Evolutionary conservation across 1,284 basidiomycete species (phyloP).

Genomic region (Fomitopsis pinicola): DNA sequence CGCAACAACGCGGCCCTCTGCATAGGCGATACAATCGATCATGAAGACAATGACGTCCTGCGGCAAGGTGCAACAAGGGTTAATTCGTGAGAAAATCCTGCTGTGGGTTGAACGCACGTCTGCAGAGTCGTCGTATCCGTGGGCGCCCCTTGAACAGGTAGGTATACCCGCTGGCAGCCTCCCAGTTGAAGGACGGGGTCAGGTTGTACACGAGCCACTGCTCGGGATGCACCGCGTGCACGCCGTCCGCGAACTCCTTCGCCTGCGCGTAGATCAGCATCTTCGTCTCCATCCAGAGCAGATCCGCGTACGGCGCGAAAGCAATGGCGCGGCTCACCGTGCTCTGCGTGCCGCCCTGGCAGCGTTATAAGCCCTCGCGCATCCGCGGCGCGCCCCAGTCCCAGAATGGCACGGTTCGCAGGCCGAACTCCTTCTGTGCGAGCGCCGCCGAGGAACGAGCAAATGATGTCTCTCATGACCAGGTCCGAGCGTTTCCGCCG

Average conservation of each 20-base stretch:
- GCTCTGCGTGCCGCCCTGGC: conserved; percentile 95
- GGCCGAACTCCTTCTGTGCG: conserved; percentile 80
- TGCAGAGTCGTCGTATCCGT: no score
- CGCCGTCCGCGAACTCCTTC: conserved; percentile 87
- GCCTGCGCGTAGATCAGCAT: conserved; percentile 94
- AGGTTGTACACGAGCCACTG: conserved; percentile 97
- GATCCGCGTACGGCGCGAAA: conserved; percentile 90
- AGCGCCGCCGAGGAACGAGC: no score
- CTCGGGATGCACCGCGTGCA: conserved; percentile 75
- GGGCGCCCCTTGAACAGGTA: no score
- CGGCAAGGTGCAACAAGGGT: no score
- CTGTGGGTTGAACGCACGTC: no score
- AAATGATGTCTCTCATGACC: no score
- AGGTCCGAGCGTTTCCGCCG: no score
- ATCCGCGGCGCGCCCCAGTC: conserved; percentile 95
- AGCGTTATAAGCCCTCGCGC: conserved; percentile 94
- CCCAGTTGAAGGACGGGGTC: conserved; percentile 91
- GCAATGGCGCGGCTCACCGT: conserved; percentile 91
- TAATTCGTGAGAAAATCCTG: no score
- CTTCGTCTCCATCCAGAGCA: conserved; percentile 98
- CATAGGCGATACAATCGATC: no score
- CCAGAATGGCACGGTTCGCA: conserved; percentile 76
- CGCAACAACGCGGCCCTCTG: no score
- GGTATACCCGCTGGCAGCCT: conserved; percentile 90
- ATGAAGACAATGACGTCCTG: no score